Conservation (phyloP, 495 filamentous ascomycete genomes). For the Aspergillus sclerotioniger region DNA sequence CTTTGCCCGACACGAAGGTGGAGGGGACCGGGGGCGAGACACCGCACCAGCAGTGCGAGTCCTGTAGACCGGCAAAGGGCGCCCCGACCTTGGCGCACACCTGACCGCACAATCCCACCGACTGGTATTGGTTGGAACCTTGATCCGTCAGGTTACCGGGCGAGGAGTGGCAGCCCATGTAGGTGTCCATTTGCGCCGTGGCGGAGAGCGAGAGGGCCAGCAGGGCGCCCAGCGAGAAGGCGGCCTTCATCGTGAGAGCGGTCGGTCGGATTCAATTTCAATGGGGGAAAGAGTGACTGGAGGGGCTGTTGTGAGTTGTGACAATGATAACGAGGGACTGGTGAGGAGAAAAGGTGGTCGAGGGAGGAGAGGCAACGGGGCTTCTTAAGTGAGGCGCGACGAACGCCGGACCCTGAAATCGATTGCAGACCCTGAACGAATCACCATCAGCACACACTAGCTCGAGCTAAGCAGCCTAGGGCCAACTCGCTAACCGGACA, state of each 20-base stretch:
- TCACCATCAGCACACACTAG: no score
- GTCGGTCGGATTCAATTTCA: not conserved
- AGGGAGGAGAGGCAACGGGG: not conserved
- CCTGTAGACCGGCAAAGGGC: not conserved
- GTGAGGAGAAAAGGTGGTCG: not conserved
- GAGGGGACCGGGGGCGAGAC: not conserved
- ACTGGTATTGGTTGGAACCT: slow-evolving; percentile 5
- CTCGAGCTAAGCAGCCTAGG: not conserved
- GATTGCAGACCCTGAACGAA: no score
- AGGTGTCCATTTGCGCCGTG: not conserved
- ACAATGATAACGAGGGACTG: not conserved
- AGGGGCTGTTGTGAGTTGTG: no score
- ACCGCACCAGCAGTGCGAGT: slow-evolving; percentile 8
- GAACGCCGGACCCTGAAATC: not conserved
- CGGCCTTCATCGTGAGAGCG: not conserved
- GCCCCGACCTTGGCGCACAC: not conserved
- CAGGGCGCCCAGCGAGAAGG: not conserved
- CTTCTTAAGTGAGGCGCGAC: not conserved
- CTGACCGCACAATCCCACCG: not conserved
- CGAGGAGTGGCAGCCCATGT: slow-evolving; percentile 8
- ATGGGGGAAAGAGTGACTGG: not conserved
- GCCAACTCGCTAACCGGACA: not conserved
- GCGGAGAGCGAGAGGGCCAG: not conserved
- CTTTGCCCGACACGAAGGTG: not conserved
- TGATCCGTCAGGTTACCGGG: not conserved